Conservation (phyloP, 228 moss, liverwort and hornwort genomes). For the Sphagnum magellanicum region DNA sequence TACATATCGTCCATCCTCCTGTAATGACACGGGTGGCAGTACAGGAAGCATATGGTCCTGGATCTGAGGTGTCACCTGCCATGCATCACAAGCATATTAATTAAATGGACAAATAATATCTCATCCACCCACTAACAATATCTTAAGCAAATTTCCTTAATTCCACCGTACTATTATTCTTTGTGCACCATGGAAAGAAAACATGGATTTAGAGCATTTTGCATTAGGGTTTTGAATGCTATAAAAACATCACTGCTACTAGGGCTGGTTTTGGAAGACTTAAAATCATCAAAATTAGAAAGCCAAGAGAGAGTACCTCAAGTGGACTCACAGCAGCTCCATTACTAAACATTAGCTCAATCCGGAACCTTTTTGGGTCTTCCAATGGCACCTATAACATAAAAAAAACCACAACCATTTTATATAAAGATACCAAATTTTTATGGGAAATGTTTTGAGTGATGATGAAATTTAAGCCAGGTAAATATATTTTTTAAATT, state of each 20-base stretch:
- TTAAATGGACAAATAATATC: constrained; percentile 6
- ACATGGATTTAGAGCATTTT: neutral
- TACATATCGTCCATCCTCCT: constrained; percentile 55
- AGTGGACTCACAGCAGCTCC: constrained; percentile 68
- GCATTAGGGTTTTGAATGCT: neutral
- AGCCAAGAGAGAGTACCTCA: constrained; percentile 21
- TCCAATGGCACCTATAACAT: constrained; percentile 44
- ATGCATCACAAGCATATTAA: neutral
- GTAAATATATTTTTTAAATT: no score
- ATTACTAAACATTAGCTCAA: constrained; percentile 65
- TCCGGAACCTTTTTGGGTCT: constrained; percentile 62
- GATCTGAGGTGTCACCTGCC: constrained; percentile 55
- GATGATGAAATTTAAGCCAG: no score
- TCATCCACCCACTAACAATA: neutral
- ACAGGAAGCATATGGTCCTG: constrained; percentile 64
- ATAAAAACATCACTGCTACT: neutral
- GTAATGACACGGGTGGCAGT: constrained; percentile 43
- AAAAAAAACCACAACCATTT: neutral
- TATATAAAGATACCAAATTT: no score
- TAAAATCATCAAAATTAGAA: no score
- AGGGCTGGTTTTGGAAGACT: no score
- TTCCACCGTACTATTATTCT: no score
- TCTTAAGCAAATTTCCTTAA: no score
- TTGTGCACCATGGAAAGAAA: neutral
- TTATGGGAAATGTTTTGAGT: no score